Percentiles rank a stretch among this genome's conserved stretches.
Evolutionary conservation across 371 early-diverging fungal genomes (phyloP).

Genomic region (Rhizomucor pusillus): DNA sequence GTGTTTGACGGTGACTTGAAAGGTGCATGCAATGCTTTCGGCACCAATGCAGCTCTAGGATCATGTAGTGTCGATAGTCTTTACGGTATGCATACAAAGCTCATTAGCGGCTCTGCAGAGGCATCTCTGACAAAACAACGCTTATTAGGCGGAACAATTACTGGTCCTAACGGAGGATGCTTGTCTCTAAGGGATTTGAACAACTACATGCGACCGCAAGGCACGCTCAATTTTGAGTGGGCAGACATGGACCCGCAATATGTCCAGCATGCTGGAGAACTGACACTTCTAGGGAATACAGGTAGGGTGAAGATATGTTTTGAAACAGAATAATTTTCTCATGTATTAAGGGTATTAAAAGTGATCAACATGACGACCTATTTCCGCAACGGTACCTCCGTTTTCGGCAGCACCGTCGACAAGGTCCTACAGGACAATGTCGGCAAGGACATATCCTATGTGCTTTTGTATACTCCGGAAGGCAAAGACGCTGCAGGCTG

Average conservation of each 20-base stretch:
- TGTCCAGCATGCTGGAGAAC: conserved; percentile 9
- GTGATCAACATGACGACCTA: conserved; percentile 37
- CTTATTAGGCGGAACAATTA: conserved; percentile 23
- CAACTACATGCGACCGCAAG: conserved; percentile 11
- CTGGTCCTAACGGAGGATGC: conserved; percentile 27
- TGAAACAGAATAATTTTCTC: too few relatives aligned
- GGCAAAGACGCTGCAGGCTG: conserved; percentile 41
- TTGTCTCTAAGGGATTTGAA: conserved; percentile 30
- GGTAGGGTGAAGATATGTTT: too few relatives aligned
- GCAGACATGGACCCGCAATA: conserved; percentile 26
- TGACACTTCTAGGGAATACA: conserved; percentile 45
- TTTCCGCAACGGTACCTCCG: conserved; percentile 3
- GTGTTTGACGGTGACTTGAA: conserved; percentile 48
- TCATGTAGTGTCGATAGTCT: conserved; percentile 39
- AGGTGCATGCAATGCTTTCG: conserved; percentile 29
- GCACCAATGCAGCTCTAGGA: conserved; percentile 15
- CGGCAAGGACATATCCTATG: conserved; percentile 47
- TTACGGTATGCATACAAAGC: conserved; percentile 33
- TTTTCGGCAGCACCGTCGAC: conserved; percentile 32
- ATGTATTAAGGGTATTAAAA: too few relatives aligned
- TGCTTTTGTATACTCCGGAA: conserved; percentile 27
- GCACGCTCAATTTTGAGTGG: conserved; percentile 40
- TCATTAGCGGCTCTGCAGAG: conserved; percentile 1
- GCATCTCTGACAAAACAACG: neutral
- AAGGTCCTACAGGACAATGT: conserved; percentile 20